Evolutionary conservation across 257 asterid species (phyloP).

Genomic region (Lycium barbarum): DNA sequence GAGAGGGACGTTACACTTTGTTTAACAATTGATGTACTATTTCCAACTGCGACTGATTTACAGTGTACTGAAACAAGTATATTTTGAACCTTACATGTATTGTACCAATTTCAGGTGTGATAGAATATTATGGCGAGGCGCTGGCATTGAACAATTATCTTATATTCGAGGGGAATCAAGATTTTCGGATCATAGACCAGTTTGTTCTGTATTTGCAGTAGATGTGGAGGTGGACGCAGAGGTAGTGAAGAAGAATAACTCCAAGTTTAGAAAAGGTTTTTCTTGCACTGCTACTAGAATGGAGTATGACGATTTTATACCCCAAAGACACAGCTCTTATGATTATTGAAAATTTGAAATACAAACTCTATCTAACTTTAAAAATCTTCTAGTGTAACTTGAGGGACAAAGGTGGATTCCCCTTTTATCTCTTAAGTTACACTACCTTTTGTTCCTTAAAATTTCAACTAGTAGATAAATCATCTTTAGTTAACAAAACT

Average conservation of each 20-base stretch:
- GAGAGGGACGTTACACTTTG: too few species aligned
- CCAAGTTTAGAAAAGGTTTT: conserved; percentile 65
- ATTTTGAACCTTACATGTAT: background rate
- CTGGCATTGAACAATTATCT: conserved; percentile 67
- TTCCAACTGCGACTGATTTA: too few species aligned
- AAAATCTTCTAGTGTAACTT: background rate
- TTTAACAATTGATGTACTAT: too few species aligned
- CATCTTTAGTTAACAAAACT: too few species aligned
- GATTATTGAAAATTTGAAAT: conserved; percentile 35
- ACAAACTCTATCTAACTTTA: background rate
- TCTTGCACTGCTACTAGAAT: conserved; percentile 58
- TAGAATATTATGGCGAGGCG: conserved; percentile 81
- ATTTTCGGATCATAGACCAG: conserved; percentile 89
- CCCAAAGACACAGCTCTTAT: conserved; percentile 65
- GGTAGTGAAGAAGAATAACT: conserved; percentile 35
- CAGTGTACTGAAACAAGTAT: background rate
- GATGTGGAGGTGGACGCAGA: conserved; percentile 54
- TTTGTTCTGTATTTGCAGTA: conserved; percentile 68
- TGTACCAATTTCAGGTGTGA: conserved; percentile 69
- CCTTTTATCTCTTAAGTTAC: background rate
- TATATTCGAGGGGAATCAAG: conserved; percentile 85
- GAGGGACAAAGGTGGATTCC: background rate
- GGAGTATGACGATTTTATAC: conserved; percentile 56
- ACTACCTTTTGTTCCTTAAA: background rate
- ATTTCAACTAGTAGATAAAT: background rate